These are phyloP conservation scores for Ogataea saltuana DNA, from an alignment of 805 yeast genomes.

Conservation along the genomic window DNA sequence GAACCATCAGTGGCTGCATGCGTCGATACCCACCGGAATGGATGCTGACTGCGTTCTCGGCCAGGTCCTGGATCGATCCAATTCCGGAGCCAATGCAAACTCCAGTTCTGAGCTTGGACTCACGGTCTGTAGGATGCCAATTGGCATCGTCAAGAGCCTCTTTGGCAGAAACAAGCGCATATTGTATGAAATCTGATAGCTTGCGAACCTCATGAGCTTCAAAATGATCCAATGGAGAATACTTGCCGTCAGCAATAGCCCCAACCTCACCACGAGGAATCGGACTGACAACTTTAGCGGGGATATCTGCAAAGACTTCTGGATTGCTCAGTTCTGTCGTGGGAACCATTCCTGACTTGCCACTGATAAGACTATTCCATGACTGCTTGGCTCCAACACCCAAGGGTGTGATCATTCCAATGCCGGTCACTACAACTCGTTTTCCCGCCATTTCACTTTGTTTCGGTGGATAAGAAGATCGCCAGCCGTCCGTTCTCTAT, in stretches of 20 bases:
- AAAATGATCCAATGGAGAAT: slow-evolving; percentile 55
- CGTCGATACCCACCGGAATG: slow-evolving; percentile 55
- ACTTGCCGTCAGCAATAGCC: slow-evolving; percentile 42
- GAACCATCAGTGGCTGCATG: slow-evolving; percentile 85
- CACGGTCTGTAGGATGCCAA: slow-evolving; percentile 43
- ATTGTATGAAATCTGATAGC: slow-evolving; percentile 72
- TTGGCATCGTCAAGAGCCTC: slow-evolving; percentile 77
- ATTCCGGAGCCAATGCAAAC: slow-evolving; percentile 93
- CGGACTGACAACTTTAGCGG: slow-evolving; percentile 74
- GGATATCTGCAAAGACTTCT: slow-evolving; percentile 52
- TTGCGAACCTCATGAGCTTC: slow-evolving; percentile 54
- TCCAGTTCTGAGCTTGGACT: slow-evolving; percentile 49
- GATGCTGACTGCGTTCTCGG: slow-evolving; percentile 60
- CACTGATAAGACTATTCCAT: slow-evolving; percentile 55
- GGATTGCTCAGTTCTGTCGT: slow-evolving; percentile 47
- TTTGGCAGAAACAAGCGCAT: slow-evolving; percentile 71
- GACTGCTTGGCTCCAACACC: slow-evolving; percentile 63
- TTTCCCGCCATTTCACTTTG: slow-evolving; percentile 23
- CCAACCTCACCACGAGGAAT: slow-evolving; percentile 47
- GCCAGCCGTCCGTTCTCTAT: too few relatives aligned
- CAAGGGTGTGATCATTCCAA: slow-evolving; percentile 84
- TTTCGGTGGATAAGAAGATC: background rate
- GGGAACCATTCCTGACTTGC: slow-evolving; percentile 60
- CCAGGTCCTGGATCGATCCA: slow-evolving; percentile 77
- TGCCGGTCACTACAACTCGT: slow-evolving; percentile 89